Base-by-base conservation (phyloP, 2,329 filamentous ascomycete genomes). In the Pleurostoma richardsiae region DNA sequence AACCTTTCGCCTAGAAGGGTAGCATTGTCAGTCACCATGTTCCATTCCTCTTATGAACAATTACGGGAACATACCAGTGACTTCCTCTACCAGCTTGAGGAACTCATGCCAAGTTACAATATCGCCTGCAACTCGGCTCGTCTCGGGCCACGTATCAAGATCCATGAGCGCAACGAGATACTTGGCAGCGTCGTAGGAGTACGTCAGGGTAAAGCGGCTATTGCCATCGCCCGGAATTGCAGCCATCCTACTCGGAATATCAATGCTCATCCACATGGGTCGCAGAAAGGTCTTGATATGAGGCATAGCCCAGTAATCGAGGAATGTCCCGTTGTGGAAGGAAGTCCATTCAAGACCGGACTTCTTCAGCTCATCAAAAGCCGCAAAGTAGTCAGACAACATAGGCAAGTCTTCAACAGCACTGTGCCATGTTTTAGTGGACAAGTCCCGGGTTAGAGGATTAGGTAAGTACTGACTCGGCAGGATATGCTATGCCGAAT, bases 151-250 rank as follows among this genome's bases (percentile, higher is more conserved):
- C 28, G 61, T 62, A 3, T 66, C 53, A 27, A 70, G 49, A n/a
- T 66, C 64, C 6, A 79, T 52, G 4, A 64, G 47, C 4, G 62
- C 64, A 7, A 64, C 67, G 6, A 76, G 62, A 46, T 73, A 77
- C 33, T 57, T 65, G 4, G 68, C 74, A 38, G 80, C 59, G 53
- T 80, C 76, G 5, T 58, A 58, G 1, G 68, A 73, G 52, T 77
- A 71, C 0, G 74, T 79, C 55, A 77, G 72, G 3, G 64, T 57
- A 5, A 73, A 61, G 4, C 58, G 58, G 4, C 60, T 63, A n/a
- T 72, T 61, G 0, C 77, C 77, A 29, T 68, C 61, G 0, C 73
- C 74, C 0, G 76, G 75, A 26, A 79, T 70, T 10, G 67, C 71
- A 2, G 76, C 76, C 6, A 58, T 58, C 8, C 70, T 67, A 47